Percentiles rank a stretch among this genome's conserved stretches.
Conservation (phyloP, 495 filamentous ascomycete genomes). For the Lichina pygmaea region DNA sequence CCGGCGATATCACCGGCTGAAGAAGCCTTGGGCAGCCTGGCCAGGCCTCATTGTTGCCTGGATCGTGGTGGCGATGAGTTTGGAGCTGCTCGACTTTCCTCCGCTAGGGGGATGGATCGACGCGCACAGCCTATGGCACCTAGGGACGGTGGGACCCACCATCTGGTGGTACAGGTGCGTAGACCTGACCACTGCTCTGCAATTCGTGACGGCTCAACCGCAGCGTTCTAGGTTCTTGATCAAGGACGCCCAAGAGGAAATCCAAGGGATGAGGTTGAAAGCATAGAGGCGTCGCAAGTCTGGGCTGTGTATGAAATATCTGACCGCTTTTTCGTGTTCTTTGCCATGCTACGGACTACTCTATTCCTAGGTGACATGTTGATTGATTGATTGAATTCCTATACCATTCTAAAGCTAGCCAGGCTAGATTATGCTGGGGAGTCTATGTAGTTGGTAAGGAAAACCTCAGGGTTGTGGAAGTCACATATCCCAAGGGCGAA, state of each 20-base stretch:
- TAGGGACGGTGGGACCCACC: conserved; percentile 71
- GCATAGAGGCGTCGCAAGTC: conserved; percentile 1
- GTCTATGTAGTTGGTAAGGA: too few relatives aligned
- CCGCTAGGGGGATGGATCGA: conserved; percentile 62
- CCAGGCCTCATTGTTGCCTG: conserved; percentile 82
- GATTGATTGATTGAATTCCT: too few relatives aligned
- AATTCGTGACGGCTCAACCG: conserved; percentile 1
- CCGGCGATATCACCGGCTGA: conserved; percentile 36
- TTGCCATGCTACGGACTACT: too few relatives aligned
- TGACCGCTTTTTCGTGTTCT: too few relatives aligned
- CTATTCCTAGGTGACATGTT: too few relatives aligned
- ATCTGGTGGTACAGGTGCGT: conserved; percentile 91
- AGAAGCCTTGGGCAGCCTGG: conserved; percentile 60
- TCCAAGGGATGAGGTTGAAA: conserved; percentile 8
- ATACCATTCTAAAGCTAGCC: too few relatives aligned
- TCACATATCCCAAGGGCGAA: too few relatives aligned
- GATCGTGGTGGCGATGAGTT: conserved; percentile 78
- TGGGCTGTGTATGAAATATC: neutral
- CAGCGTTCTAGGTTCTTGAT: conserved; percentile 6
- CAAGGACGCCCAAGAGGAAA: conserved; percentile 11
- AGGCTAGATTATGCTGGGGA: too few relatives aligned
- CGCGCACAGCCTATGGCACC: conserved; percentile 90
- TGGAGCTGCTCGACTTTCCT: conserved; percentile 85
- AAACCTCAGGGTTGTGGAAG: too few relatives aligned
- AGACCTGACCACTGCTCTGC: neutral